Conservation (phyloP, 2,329 filamentous ascomycete genomes). For the Epichloe glyceriae region DNA sequence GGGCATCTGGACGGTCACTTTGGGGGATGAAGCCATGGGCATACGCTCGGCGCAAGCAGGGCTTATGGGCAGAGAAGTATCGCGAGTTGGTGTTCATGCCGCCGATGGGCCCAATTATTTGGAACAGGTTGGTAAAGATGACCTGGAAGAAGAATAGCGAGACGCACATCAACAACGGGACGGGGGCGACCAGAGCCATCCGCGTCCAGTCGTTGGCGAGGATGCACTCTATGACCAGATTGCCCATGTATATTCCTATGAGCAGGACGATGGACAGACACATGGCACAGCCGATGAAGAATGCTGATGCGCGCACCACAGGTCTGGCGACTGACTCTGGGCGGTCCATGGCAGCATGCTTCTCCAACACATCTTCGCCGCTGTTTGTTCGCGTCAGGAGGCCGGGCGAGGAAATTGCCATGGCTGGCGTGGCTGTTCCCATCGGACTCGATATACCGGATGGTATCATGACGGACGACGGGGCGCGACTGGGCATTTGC, state of each 20-base stretch:
- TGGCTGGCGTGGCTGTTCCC: conserved; percentile 9
- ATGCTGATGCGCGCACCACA: conserved; percentile 21
- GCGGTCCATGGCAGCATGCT: conserved; percentile 12
- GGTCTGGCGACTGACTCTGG: conserved; percentile 29
- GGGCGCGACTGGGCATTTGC: conserved; percentile 7
- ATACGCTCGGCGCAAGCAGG: conserved; percentile 20
- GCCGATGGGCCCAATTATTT: conserved; percentile 36
- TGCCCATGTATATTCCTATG: conserved; percentile 22
- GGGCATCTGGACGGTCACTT: conserved; percentile 22
- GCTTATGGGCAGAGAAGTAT: conserved; percentile 28
- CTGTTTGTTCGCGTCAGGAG: conserved; percentile 8
- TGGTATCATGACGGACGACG: conserved; percentile 9
- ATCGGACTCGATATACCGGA: conserved; percentile 9
- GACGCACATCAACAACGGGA: conserved; percentile 23
- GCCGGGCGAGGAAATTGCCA: conserved; percentile 9
- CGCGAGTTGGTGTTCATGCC: conserved; percentile 29
- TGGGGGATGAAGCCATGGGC: conserved; percentile 21
- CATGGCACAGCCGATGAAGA: conserved; percentile 26
- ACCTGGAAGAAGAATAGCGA: conserved; percentile 31
- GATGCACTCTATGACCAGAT: conserved; percentile 25
- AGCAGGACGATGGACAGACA: conserved; percentile 25
- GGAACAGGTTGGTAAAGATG: conserved; percentile 25
- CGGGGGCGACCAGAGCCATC: conserved; percentile 21
- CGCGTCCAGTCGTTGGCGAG: conserved; percentile 25
- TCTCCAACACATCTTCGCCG: conserved; percentile 13